Conservation (phyloP, 176 grass and related monocot species). For the Bonia amplexicaulis region DNA sequence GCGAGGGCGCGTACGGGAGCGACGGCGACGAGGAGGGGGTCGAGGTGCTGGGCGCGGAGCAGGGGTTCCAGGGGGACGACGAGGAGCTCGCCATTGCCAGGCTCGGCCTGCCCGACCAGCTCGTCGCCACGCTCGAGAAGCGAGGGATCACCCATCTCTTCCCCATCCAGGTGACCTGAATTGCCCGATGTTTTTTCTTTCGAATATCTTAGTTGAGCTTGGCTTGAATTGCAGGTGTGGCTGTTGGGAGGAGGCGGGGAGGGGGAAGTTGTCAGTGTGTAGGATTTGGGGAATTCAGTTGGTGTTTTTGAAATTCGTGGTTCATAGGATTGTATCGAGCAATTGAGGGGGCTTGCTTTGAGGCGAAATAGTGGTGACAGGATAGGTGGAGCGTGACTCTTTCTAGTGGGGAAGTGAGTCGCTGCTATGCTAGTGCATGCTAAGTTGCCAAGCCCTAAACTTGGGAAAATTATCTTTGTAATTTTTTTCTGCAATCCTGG, state of each 20-base stretch:
- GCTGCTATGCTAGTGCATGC: not conserved
- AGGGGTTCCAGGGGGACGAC: slow-evolving; percentile 3
- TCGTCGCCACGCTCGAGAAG: slow-evolving; percentile 73
- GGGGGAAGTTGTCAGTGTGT: not conserved
- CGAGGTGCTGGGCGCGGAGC: slow-evolving; percentile 1
- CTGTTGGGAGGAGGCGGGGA: not conserved
- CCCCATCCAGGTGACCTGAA: slow-evolving; percentile 71
- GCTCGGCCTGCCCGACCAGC: slow-evolving; percentile 61
- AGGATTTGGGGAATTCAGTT: not conserved
- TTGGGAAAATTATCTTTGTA: not conserved
- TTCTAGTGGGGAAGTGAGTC: not conserved
- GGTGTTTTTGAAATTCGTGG: not conserved
- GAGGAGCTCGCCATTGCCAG: slow-evolving; percentile 83
- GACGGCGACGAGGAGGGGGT: slow-evolving; percentile 38
- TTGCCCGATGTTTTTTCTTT: not conserved
- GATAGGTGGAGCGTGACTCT: not conserved
- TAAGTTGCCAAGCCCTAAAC: not conserved
- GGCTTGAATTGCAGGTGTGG: not conserved
- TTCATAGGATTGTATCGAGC: not conserved
- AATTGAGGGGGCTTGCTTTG: not conserved
- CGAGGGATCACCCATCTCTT: slow-evolving; percentile 88
- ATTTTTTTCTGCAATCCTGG: not conserved
- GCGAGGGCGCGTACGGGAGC: slow-evolving; percentile 23
- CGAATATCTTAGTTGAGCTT: not conserved
- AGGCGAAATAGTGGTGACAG: not conserved